Evolutionary conservation across 2,329 filamentous ascomycete species (phyloP).

Genomic region (Neonectria faginata): DNA sequence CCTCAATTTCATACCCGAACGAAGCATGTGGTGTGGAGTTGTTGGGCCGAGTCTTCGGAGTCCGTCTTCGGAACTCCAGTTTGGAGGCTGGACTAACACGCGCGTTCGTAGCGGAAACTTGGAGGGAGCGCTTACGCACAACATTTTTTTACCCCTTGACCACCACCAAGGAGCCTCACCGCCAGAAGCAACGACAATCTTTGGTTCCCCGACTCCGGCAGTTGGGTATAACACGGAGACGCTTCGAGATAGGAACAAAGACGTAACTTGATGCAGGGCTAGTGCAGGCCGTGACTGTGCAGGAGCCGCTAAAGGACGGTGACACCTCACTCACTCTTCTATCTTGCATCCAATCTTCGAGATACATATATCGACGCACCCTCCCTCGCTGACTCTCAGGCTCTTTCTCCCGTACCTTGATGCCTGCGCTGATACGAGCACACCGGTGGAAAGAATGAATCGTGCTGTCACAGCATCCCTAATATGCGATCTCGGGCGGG

Average conservation of each 20-base stretch:
- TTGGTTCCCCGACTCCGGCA: slow-evolving; percentile 23
- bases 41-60: not conserved
- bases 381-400: slow-evolving; percentile 3
- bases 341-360: slow-evolving; percentile 10
- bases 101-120: not conserved
- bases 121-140: not conserved
- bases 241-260: slow-evolving; percentile 11
- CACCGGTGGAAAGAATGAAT: not conserved
- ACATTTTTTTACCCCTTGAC: slow-evolving; percentile 3
- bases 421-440: slow-evolving; percentile 17
- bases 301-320: slow-evolving; percentile 30
- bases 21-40: not conserved
- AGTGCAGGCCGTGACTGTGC: slow-evolving; percentile 18
- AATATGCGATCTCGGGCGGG: slow-evolving; percentile 8
- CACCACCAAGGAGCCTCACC: slow-evolving; percentile 20
- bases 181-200: slow-evolving; percentile 20
- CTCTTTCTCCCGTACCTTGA: slow-evolving; percentile 2
- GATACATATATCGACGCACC: slow-evolving; percentile 13
- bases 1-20: slow-evolving; percentile 9
- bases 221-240: slow-evolving; percentile 16
- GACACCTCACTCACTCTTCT: slow-evolving; percentile 22
- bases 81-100: slow-evolving; percentile 5
- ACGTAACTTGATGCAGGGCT: slow-evolving; percentile 22
- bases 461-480: not conserved
- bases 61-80: not conserved